Conservation (phyloP, 306 rosid species). For the Sechiopsis laciniata region DNA sequence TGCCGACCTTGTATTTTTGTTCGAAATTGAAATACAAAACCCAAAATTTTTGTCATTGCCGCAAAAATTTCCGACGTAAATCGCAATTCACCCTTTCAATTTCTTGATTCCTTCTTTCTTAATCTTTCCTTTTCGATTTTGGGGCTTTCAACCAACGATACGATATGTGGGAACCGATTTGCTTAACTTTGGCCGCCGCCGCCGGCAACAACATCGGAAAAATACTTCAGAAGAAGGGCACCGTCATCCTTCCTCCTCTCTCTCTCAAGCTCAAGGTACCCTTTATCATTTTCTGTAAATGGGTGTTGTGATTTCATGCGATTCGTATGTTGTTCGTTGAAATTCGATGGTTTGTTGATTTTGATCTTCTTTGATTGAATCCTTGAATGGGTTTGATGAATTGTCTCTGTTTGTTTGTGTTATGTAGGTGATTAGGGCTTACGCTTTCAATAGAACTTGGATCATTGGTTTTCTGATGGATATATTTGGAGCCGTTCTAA, state of each 20-base stretch:
- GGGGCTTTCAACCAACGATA: conserved; percentile 14
- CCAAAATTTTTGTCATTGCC: neutral
- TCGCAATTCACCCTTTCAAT: conserved; percentile 7
- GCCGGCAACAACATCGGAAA: conserved; percentile 99
- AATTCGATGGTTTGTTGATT: neutral
- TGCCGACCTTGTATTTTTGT: neutral
- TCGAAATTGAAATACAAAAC: neutral
- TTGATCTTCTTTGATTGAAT: neutral
- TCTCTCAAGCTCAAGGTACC: conserved; percentile 77
- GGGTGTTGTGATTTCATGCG: neutral
- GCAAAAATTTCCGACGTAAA: conserved; percentile 11
- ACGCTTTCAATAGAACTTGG: conserved; percentile 81
- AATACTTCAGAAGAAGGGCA: conserved; percentile 91
- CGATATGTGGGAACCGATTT: conserved; percentile 84
- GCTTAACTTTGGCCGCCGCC: conserved; percentile 77
- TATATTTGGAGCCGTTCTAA: conserved; percentile 78
- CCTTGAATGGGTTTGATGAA: neutral
- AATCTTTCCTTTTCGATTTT: neutral
- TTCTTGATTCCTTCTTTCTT: neutral
- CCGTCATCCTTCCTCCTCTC: conserved; percentile 89
- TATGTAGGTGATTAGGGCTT: conserved; percentile 77
- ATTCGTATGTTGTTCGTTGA: neutral
- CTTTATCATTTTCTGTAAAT: neutral
- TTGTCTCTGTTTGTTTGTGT: neutral
- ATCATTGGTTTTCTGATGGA: conserved; percentile 83